Evolutionary conservation across 2,329 filamentous ascomycete genomes (phyloP).

Genomic region (Arthrobotrys iridis): DNA sequence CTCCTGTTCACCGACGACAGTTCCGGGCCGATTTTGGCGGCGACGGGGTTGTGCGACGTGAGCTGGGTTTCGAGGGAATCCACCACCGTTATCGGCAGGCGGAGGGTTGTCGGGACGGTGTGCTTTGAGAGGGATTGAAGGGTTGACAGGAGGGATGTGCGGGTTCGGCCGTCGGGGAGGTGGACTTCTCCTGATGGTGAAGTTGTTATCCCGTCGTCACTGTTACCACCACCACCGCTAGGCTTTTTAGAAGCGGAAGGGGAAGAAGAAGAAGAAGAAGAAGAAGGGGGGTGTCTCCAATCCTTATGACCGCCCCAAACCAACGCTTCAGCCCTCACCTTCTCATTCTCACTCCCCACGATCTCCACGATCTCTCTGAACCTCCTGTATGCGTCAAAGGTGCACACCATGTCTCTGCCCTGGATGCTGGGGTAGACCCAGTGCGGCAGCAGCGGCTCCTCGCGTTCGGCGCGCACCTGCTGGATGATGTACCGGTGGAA

Average conservation of each 20-base stretch:
- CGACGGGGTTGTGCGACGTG: constrained; percentile 64
- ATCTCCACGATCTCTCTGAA: constrained; percentile 74
- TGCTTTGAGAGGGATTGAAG: constrained; percentile 62
- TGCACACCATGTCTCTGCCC: constrained; percentile 71
- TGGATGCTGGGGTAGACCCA: constrained; percentile 72
- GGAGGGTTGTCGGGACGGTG: constrained; percentile 61
- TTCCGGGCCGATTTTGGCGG: constrained; percentile 62
- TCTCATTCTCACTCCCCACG: constrained; percentile 72
- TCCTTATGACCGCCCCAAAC: constrained; percentile 64
- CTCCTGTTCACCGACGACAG: constrained; percentile 73
- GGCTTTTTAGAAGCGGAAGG: not conserved
- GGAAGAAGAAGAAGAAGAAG: not conserved
- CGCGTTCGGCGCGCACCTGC: constrained; percentile 73
- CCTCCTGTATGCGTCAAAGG: constrained; percentile 71
- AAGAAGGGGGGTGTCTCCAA: constrained; percentile 61
- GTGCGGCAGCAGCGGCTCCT: constrained; percentile 70
- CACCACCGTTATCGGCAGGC: constrained; percentile 70
- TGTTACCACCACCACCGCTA: not conserved
- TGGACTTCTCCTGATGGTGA: not conserved
- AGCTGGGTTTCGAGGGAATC: constrained; percentile 64
- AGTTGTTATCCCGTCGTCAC: not conserved
- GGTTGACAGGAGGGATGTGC: constrained; percentile 56
- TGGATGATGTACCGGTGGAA: constrained; percentile 70
- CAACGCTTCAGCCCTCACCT: constrained; percentile 68
- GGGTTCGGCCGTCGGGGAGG: constrained; percentile 7